Evolutionary conservation across 371 early-diverging fungal genomes (phyloP), one percentile per base, ranked within the genome.

Genomic region (Umbelopsis sp.): DNA sequence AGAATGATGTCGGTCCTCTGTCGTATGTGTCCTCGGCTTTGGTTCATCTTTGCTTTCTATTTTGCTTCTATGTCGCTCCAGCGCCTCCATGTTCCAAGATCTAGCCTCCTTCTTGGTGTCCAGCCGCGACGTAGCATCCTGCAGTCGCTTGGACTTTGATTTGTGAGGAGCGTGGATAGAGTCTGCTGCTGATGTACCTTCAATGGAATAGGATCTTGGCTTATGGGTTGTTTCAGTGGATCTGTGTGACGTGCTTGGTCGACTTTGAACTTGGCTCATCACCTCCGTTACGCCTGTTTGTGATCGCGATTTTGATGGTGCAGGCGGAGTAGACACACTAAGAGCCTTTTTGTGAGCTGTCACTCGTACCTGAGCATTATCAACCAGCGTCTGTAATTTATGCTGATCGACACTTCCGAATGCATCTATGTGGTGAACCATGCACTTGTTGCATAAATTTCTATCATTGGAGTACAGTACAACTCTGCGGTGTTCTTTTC

Each of bases 401-500:
- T 29, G 57, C 57, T 57, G 57, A n/a, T 57, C 57, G 11, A 57
- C 35, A 35, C 57, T 57, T 25, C 57, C 57, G 6, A 16, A 57
- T 4, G 57, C 29, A 57, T 57, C 57, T 18, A 57, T 57, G 18
- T 57, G 57, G 14, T 57, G 57, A 57, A 57, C 57, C 57, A 57
- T 57, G 18, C 57, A 57, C 35, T 57, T 57, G 35, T 57, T 57
- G 35, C 57, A 57, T 8, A 57, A 18, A n/a, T 57, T 57, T 57
- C 57, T 24, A 14, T 57, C 57, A 18, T 57, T 57, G 35, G 57
- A 57, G 18, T 57, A 57, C 11, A 57, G 57, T 35, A 57, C 57
- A 14, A 57, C 57, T 35, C 12, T 57, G 7, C 32, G 57, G 0
- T 57, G 29, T 29, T 18, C 4, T 6, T 35, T 35, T 57, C 35